Conservation (phyloP, 2,329 filamentous ascomycete species). For the Diaporthe caulivora region DNA sequence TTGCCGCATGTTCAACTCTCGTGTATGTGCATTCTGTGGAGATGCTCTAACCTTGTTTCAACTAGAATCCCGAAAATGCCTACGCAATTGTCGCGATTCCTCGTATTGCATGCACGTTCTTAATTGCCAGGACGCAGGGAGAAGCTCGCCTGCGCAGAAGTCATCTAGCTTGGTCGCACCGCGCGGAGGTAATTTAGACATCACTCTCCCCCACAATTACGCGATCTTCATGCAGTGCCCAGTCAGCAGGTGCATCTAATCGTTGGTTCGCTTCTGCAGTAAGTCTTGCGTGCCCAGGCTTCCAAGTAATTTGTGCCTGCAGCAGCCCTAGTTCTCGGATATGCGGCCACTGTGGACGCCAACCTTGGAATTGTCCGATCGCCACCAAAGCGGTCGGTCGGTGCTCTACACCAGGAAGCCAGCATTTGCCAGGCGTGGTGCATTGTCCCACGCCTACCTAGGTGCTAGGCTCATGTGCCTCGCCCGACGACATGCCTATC, state of each 20-base stretch:
- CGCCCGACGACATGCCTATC: not conserved
- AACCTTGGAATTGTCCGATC: too few relatives aligned
- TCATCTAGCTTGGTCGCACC: not conserved
- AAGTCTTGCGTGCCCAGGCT: not conserved
- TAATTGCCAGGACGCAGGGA: not conserved
- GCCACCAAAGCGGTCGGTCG: not conserved
- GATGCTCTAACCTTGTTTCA: not conserved
- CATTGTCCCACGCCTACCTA: not conserved
- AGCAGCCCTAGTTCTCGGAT: not conserved
- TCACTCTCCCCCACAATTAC: not conserved
- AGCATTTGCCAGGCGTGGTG: not conserved
- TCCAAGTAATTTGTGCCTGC: not conserved
- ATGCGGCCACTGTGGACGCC: not conserved
- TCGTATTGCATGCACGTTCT: conserved; percentile 12
- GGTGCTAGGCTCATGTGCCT: not conserved
- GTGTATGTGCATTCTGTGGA: conserved; percentile 7
- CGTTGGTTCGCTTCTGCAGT: not conserved
- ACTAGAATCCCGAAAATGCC: not conserved
- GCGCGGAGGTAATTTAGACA: not conserved
- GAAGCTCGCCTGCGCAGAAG: not conserved
- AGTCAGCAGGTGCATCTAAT: not conserved
- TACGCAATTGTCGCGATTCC: not conserved
- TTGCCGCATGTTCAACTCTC: not conserved
- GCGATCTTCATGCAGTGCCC: not conserved
- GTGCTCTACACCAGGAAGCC: not conserved